Base-by-base conservation (phyloP, 257 asterid genomes). In the Cinchona pubescens region DNA sequence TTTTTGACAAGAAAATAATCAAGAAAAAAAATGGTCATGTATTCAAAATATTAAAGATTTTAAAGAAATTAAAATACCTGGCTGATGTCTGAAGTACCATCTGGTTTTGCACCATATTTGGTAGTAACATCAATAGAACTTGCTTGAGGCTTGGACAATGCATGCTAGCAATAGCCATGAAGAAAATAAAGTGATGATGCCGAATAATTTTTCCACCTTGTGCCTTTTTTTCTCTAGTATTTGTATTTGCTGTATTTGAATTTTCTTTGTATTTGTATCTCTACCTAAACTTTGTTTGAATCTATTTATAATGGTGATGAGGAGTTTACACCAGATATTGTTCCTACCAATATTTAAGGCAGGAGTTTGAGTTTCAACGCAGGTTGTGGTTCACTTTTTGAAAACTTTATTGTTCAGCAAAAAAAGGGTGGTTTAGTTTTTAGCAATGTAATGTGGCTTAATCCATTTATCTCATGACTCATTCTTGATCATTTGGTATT, bases 11-110 rank as follows among this genome's bases (percentile, higher is more conserved):
- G 18, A 37, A 9, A 60, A 15, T 62, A 25, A 1, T 32, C 27
- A 12, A 1, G 34, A 29, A 23, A 10, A 18, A 25, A 55, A 53
- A 56, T 55, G 30, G 11, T 13, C 7, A 65, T 5, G 13, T 27
- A 13, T 9, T 9, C 25, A 42, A 11, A 69, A 3, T 9, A n/a
- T 23, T 19, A 42, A 10, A 12, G 32, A 3, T 30, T 3, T 15
- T 0, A 15, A 37, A 30, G 46, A 16, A 19, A n/a, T 27, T 2
- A 15, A 48, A 5, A 11, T 74, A 79, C 83, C 83, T 61, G 71
- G 56, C 79, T 74, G n/a, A 75, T 68, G 48, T 79, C 83, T 3
- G 59, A 68, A 53, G 9, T n/a, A 42, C 76, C 76, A 55, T 30
- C 60, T 0, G 40, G 13, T 45, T 79, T 74, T 23, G 83, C 68